Evolutionary conservation across 768 basidiomycete species (phyloP).

Genomic region (Boletus tomentosulus): DNA sequence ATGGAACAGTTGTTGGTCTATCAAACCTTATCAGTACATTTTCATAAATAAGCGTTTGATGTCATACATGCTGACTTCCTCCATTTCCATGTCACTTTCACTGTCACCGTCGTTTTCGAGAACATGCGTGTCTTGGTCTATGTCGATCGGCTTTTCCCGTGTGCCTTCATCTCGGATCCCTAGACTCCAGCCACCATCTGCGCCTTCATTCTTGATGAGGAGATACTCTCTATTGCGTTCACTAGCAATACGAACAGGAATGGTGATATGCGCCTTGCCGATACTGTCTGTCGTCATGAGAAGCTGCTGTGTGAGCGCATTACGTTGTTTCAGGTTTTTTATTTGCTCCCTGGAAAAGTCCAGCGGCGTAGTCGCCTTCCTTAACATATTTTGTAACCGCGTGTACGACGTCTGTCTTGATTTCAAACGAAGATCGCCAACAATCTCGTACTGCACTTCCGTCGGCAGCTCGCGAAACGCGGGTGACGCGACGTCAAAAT

Average conservation of each 20-base stretch:
- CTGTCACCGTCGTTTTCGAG: conserved; percentile 36
- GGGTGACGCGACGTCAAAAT: conserved; percentile 87
- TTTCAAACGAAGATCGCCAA: conserved; percentile 91
- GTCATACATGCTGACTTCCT: conserved; percentile 70
- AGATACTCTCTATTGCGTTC: conserved; percentile 94
- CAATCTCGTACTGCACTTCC: conserved; percentile 96
- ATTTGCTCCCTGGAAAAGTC: conserved; percentile 99
- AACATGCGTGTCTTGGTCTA: conserved; percentile 60
- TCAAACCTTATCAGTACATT: conserved; percentile 10
- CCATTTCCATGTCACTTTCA: conserved; percentile 70
- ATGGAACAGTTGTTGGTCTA: conserved; percentile 30
- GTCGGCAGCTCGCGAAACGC: conserved; percentile 91
- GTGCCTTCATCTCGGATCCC: conserved; percentile 89
- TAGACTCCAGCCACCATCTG: conserved; percentile 89
- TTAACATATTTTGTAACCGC: conserved; percentile 88
- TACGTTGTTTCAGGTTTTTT: conserved; percentile 81
- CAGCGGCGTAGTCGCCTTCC: conserved; percentile 70
- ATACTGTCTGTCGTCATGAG: conserved; percentile 89
- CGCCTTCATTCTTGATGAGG: conserved; percentile 88
- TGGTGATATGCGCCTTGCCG: conserved; percentile 83
- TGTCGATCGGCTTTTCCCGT: conserved; percentile 76
- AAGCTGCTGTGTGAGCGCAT: conserved; percentile 88
- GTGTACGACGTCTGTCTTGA: conserved; percentile 93
- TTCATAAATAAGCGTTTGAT: not conserved
- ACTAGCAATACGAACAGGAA: conserved; percentile 91